phyloP scores from a whole-genome alignment of 2,329 filamentous ascomycete genomes.

The Exophiala spinifera region DNA sequence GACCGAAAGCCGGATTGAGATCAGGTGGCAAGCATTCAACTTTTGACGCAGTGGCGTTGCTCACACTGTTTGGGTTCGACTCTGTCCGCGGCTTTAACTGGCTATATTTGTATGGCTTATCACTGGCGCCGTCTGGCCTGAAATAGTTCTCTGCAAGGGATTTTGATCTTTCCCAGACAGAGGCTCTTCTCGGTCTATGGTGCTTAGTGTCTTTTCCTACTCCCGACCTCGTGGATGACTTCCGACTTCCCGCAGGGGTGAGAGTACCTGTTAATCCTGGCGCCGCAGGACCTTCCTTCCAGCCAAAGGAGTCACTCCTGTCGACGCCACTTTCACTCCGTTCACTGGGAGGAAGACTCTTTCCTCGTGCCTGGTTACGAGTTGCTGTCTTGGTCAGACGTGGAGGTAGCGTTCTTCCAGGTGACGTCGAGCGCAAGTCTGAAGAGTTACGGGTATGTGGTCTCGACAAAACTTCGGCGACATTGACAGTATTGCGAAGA shows the following conservation, averaged over 20 bases:
- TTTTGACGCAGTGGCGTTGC: not conserved
- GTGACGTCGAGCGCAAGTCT: no score
- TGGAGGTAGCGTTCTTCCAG: no score
- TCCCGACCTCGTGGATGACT: not conserved
- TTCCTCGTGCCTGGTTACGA: no score
- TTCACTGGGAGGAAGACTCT: no score
- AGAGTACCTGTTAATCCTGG: not conserved
- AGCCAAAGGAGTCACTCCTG: not conserved
- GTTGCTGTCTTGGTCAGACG: no score
- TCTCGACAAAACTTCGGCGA: no score
- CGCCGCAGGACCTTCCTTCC: not conserved
- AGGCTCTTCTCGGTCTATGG: not conserved
- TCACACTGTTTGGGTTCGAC: not conserved
- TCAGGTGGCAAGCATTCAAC: not conserved
- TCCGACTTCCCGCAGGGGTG: not conserved
- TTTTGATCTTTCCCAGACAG: not conserved
- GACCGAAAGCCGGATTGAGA: not conserved
- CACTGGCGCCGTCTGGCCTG: not conserved
- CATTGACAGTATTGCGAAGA: no score
- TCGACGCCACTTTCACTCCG: not conserved
- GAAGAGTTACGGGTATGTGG: no score
- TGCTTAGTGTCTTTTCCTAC: not conserved
- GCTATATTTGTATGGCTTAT: not conserved
- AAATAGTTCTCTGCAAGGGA: slow-evolving; percentile 2
- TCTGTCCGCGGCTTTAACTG: not conserved